Evolutionary conservation across 345 rosid species (phyloP), one percentile per base, ranked within the genome.

Genomic region (Citrus cavaleriei): DNA sequence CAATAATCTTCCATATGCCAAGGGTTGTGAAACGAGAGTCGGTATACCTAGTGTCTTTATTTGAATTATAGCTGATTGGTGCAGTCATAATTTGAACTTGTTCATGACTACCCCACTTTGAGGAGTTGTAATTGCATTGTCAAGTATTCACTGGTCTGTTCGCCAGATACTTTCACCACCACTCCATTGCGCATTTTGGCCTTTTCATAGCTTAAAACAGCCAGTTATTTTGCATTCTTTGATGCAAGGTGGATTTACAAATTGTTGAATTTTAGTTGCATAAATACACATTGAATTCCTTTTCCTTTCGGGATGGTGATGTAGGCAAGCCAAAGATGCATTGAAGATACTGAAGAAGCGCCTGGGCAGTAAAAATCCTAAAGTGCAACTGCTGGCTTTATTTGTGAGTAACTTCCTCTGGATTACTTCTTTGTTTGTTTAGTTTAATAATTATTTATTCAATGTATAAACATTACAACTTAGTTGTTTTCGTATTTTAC

Each of bases 301-400:
- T 40, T 22, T 58, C 42, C 38, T 71, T 60, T 51, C 79, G 68
- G 49, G 64, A 75, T 81, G 76, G 32, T 77, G 64, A 68, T 87
- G 84, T 88, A 96, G 98, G 89, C 97, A 94, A 83, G 83, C 95
- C 68, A 93, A 91, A 88, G 99, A 93, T 79, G 98, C 94, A 25
- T 76, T 96, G 85, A 94, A 92, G 86, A 87, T 91, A 68, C 89
- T 96, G 73, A 96, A 96, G 93, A 96, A 91, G 88, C 95, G 95
- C 8, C 85, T 96, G 25, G 95, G 93, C 80, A 91, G 83, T 91
- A 96, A 92, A 88, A 91, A 82, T 80, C 91, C 97, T n/a, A 92
- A 94, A 88, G 90, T 91, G 62, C 99, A 94, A 85, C 86, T 96
- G 68, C 89, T 96, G 51, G 90, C 97, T 32, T 93, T 96, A 78